Conservation (phyloP, 2,329 filamentous ascomycete genomes). For the Botrytis byssoidea region DNA sequence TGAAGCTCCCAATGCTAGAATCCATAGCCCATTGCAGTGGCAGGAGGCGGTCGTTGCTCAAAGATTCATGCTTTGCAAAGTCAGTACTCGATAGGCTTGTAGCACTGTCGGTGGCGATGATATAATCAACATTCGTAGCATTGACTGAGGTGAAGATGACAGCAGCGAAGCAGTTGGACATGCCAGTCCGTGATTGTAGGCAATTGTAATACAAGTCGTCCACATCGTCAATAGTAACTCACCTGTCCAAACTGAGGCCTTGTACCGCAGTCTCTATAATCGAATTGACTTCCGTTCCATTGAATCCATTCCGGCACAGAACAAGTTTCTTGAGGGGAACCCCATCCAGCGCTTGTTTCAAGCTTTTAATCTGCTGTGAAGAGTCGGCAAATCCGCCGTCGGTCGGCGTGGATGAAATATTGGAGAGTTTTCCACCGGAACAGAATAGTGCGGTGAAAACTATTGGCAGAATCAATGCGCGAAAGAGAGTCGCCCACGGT, state of each 20-base stretch:
- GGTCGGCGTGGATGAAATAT: neutral
- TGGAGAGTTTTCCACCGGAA: neutral
- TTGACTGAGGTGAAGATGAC: neutral
- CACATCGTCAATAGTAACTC: neutral
- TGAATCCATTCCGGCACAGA: neutral
- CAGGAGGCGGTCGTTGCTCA: neutral
- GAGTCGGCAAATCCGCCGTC: neutral
- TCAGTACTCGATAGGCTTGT: neutral
- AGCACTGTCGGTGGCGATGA: neutral
- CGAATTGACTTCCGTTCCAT: neutral
- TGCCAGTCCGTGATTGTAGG: neutral
- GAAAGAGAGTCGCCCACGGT: neutral
- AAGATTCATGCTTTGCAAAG: neutral
- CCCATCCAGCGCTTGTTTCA: neutral
- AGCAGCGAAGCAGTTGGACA: neutral
- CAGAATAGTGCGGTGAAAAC: neutral
- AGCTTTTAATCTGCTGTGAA: neutral
- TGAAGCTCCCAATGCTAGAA: neutral
- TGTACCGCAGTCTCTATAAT: neutral
- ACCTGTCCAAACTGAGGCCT: neutral
- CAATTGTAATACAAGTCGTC: neutral
- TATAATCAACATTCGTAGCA: neutral
- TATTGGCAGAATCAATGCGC: neutral
- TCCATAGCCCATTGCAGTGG: neutral
- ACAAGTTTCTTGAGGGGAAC: neutral